Base-by-base conservation (phyloP, 176 grass and related monocot species). In the Pharus latifolius region DNA sequence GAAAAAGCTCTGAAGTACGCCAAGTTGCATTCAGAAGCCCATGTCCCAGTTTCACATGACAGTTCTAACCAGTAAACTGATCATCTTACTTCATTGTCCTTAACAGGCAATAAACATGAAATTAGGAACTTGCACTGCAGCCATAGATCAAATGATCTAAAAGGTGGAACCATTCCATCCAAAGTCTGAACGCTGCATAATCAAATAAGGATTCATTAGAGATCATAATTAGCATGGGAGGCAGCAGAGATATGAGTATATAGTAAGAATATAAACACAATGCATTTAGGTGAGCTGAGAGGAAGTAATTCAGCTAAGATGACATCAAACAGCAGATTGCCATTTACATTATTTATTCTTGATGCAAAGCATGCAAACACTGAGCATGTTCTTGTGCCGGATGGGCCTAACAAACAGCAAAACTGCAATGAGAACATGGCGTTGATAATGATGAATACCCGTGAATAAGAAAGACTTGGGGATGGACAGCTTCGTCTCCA, bases 331-430 rank as follows among this genome's bases (percentile, higher is more conserved):
- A 51, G 42, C 27, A 78, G 37, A 11, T 71, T 48, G 23, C 63
- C 49, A 78, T 73, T 88, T 88, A 92, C 77, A 91, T 65, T 70
- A 87, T 79, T 72, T 94, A 91, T 63, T 91, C 83, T 75, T 99
- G 87, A 99, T 94, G 95, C 86, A 94, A 86, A 88, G 90, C 95
- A 86, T 94, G 90, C 82, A 94, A 94, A 83, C 81, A 94, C 51
- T 94, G 90, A 86, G 84, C 84, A 91, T 88, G 49, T 77, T 98
- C 90, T 88, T 94, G 90, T 84, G 90, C 84, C 51, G 64, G 87
- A 86, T 88, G 63, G 55, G 76, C 87, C 84, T 99, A 94, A 83
- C 84, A 88, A 88, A 86, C 33, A 82, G 29, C 57, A 98, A 60
- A 76, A 46, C 29, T 56, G n/a, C 67, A 46, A 91, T 92, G 63